Base-by-base conservation (phyloP, 2,329 filamentous ascomycete genomes). In the Fusarium nisikadoi region DNA sequence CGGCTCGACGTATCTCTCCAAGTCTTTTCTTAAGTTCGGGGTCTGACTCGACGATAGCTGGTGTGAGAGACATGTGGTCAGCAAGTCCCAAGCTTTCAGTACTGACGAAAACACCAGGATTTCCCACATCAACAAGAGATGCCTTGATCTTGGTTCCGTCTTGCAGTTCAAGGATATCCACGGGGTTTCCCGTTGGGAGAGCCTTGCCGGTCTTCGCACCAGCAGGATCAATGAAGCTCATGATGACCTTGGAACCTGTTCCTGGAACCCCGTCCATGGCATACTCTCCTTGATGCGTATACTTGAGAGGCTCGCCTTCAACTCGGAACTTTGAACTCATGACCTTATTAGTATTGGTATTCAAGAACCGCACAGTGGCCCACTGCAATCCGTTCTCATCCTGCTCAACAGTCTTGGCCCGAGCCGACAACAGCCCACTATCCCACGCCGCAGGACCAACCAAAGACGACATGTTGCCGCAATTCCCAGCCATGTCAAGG, bases 381-480 rank as follows among this genome's bases (percentile, higher is more conserved):
- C 80, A 78, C 14, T 75, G 76, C 25, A 79, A 77, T 6, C 78
- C 79, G 25, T 74, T 59, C 1, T 58, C 62, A 19, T 76, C 78
- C 31, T 36, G 35, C 52, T 78, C 66, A 16, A 71, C 62, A 11
- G 45, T 38, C 13, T 68, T 68, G 8, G 55, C 41, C 14, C 68
- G 68, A 2, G 62, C 57, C 17, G 59, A 41, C 10, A 80, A 56
- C 60, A 81, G 58, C 16, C 78, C 79, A 65, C 74, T 70, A 54
- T 82, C 80, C 77, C 79, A 81, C 6, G 76, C 77, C 46, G 76
- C 74, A 0, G 92, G 91, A 0, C 91, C 92, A 49, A 94, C 86
- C 0, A 89, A 86, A 43, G 87, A 86, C 10, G 85, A 89, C 90
- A 94, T 92, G 78, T 94, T 94, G n/a, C 92, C 92, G 77, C 92